Base-by-base conservation (phyloP, 2,329 filamentous ascomycete genomes). In the Phaeosphaeriaceae sp. region DNA sequence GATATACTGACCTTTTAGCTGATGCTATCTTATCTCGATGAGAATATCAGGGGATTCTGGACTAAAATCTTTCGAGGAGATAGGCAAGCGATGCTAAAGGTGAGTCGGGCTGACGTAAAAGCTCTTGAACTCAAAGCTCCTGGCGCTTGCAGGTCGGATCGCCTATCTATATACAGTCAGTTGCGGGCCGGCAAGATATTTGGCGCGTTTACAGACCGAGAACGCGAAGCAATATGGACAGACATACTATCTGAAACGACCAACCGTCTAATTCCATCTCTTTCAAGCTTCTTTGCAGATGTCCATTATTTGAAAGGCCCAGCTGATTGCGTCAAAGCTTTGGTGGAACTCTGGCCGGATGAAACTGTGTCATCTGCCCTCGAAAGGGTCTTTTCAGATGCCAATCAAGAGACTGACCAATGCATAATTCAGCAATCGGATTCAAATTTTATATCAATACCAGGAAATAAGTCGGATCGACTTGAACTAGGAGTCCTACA, bases 101-200 rank as follows among this genome's bases (percentile, higher is more conserved):
- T 75, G n/a, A 51, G 72, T 54, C 44, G 52, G 21, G 18, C 18
- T 41, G 72, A 62, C 8, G 60, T 76, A 13, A 61, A 72, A 47
- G 58, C 43, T 15, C 54, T 76, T 28, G 54, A 76, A 52, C 55
- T 69, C 5, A 66, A 46, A 18, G 67, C 68, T n/a, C 72, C 64
- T 38, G 45, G 60, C 9, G 58, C 53, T 12, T 73, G 52, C 26
- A 56, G 23, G 51, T 48, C 26, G 21, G 67, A 75, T 58, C 30
- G 42, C 17, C 36, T 51, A 37, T 50, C 35, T 28, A 56, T 74
- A 42, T 58, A 68, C 43, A 50, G 59, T 20, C 42, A 61, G 39
- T 40, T 76, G 18, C 50, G 54, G 21, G 65, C 58, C 37, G 65
- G 69, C 23, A 39, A 69, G 45, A 67, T 73, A 11, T 73, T 76